Percentiles rank a stretch among this genome's conserved stretches.
phyloP scores from a whole-genome alignment of 1,284 basidiomycete genomes.

The Ganoderma lingzhi region DNA sequence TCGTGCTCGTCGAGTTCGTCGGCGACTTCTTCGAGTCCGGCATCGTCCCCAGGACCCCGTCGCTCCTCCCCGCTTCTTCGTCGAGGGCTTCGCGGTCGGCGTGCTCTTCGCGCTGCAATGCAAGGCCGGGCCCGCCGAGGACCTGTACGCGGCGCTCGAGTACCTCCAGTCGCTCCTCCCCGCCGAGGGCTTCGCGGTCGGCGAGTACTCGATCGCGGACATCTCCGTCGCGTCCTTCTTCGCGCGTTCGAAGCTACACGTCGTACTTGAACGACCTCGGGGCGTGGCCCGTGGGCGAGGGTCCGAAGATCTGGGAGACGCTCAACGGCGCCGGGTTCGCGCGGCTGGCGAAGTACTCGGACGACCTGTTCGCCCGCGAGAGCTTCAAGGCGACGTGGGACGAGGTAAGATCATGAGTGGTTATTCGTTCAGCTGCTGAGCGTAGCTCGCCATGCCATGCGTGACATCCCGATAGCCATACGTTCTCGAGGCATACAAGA shows the following conservation, averaged over 20 bases:
- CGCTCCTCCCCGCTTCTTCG: slow-evolving; percentile 70
- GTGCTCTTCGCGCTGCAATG: slow-evolving; percentile 37
- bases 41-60: slow-evolving; percentile 63
- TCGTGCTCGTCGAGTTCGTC: slow-evolving; percentile 69
- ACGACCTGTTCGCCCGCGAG: slow-evolving; percentile 38
- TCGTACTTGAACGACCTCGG: slow-evolving; percentile 42
- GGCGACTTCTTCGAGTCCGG: slow-evolving; percentile 56
- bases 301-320: slow-evolving; percentile 36
- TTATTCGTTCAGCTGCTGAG: not conserved
- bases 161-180: slow-evolving; percentile 45
- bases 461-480: not conserved
- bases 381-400: slow-evolving; percentile 30
- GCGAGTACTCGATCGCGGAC: slow-evolving; percentile 59
- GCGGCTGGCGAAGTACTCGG: slow-evolving; percentile 41
- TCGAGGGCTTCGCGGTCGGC: slow-evolving; percentile 55
- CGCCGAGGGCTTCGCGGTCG: slow-evolving; percentile 42
- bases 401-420: not conserved
- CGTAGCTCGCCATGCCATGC: not conserved
- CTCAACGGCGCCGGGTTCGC: slow-evolving; percentile 38
- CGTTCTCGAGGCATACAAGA: not conserved
- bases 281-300: slow-evolving; percentile 38
- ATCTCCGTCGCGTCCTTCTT: slow-evolving; percentile 53
- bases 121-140: slow-evolving; percentile 47
- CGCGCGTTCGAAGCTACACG: slow-evolving; percentile 38
- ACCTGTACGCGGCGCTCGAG: slow-evolving; percentile 44